Conservation (phyloP, 805 yeast genomes). For the Isabelozyma heimii region DNA sequence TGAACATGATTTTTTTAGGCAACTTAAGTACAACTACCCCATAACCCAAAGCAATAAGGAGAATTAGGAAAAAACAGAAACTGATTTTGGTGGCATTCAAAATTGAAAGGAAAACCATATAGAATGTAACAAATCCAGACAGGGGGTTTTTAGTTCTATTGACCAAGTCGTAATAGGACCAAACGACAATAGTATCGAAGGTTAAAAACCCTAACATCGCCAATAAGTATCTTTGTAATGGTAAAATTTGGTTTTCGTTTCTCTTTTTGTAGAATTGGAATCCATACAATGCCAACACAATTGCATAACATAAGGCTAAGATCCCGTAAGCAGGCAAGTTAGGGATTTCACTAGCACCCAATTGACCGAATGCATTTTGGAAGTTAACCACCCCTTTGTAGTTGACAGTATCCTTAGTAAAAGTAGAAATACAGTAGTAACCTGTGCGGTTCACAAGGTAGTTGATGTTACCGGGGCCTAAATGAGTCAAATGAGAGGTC, state of each 20-base stretch:
- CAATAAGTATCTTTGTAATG: conserved; percentile 86
- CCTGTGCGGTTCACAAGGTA: conserved; percentile 78
- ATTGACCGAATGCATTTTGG: conserved; percentile 88
- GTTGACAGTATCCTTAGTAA: conserved; percentile 39
- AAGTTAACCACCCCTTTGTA: conserved; percentile 74
- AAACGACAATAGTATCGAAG: conserved; percentile 77
- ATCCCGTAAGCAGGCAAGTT: conserved; percentile 87
- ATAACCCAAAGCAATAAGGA: conserved; percentile 87
- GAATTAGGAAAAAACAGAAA: conserved; percentile 80
- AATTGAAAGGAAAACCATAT: conserved; percentile 74
- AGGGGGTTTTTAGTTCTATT: conserved; percentile 53
- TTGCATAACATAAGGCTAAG: conserved; percentile 77
- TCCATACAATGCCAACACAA: conserved; percentile 76
- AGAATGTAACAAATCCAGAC: conserved; percentile 60
- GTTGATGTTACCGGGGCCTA: conserved; percentile 58
- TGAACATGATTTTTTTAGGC: conserved; percentile 70
- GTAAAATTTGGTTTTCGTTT: conserved; percentile 69
- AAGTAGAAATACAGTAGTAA: conserved; percentile 86
- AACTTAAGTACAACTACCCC: conserved; percentile 90
- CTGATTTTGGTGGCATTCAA: conserved; percentile 80
- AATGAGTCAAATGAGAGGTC: conserved; percentile 51
- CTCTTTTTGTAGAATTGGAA: conserved; percentile 84
- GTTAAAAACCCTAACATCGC: conserved; percentile 82
- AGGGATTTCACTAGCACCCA: conserved; percentile 89
- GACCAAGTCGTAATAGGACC: conserved; percentile 87